These are phyloP conservation scores for Eragrostis curvula DNA, from an alignment of 176 grass and related monocot species.

Conservation along the genomic window DNA sequence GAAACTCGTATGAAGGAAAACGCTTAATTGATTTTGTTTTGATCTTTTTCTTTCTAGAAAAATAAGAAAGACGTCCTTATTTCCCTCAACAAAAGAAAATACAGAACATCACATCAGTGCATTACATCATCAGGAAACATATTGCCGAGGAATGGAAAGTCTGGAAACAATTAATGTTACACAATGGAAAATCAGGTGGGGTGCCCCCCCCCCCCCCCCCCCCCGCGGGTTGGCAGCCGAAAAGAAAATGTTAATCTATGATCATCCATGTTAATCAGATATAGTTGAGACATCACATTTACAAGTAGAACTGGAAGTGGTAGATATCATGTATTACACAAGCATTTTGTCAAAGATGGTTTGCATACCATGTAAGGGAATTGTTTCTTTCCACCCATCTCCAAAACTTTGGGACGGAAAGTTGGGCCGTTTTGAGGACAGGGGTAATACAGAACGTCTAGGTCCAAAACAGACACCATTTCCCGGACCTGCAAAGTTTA, in stretches of 20 bases:
- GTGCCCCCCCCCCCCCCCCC: too few species aligned
- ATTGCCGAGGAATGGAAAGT: neutral
- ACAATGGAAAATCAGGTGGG: too few species aligned
- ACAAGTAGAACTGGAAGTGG: neutral
- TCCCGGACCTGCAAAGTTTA: conserved; percentile 80
- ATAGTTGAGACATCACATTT: neutral
- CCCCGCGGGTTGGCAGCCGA: too few species aligned
- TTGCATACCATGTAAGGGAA: conserved; percentile 94
- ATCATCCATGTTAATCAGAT: neutral
- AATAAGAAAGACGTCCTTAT: neutral
- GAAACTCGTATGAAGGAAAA: neutral
- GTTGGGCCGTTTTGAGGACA: conserved; percentile 89
- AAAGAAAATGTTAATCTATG: neutral
- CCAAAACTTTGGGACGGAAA: conserved; percentile 78
- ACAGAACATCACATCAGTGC: neutral
- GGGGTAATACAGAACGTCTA: conserved; percentile 92
- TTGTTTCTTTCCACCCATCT: conserved; percentile 94
- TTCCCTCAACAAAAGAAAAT: neutral
- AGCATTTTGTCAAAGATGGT: neutral
- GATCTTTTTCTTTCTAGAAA: neutral
- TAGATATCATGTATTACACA: neutral
- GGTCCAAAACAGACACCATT: conserved; percentile 81
- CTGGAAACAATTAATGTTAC: neutral
- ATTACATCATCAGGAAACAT: neutral
- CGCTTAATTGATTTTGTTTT: neutral